phyloP scores from a whole-genome alignment of 169 alveolate species.

The Plasmodium fragile region DNA sequence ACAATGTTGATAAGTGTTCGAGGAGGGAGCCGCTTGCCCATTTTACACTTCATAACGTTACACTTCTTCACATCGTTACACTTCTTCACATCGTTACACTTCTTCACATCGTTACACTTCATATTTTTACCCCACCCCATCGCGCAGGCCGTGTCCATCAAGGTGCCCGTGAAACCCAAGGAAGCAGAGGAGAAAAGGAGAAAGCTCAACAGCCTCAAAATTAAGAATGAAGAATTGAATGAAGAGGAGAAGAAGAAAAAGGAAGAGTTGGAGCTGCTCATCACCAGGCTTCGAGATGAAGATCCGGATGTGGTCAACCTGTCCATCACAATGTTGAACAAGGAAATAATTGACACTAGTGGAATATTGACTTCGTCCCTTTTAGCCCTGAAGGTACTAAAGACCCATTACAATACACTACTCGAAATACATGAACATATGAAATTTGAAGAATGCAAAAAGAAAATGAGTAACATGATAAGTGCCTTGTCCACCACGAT shows the following conservation, averaged over 20 bases:
- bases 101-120: not conserved
- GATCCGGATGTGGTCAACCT: conserved; percentile 42
- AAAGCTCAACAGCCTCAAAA: conserved; percentile 12
- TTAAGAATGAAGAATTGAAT: conserved; percentile 56
- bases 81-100: too few species aligned
- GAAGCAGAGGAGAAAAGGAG: conserved; percentile 57
- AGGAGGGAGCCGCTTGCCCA: not conserved
- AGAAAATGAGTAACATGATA: conserved; percentile 67
- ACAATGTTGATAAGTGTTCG: not conserved
- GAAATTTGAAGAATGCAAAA: conserved; percentile 71
- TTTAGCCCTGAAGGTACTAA: conserved; percentile 50
- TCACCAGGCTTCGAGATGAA: conserved; percentile 41
- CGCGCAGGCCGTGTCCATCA: conserved; percentile 56
- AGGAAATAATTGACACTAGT: conserved; percentile 69
- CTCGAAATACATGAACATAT: conserved; percentile 48
- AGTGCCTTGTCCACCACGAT: conserved; percentile 75
- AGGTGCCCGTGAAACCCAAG: conserved; percentile 46
- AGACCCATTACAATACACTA: conserved; percentile 34
- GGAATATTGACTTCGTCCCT: conserved; percentile 64
- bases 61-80: not conserved
- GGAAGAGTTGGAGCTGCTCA: conserved; percentile 66
- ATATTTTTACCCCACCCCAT: not conserved
- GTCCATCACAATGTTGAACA: conserved; percentile 43
- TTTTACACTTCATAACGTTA: not conserved
- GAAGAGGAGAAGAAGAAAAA: conserved; percentile 75